Percentiles rank a stretch among this genome's conserved stretches.
Evolutionary conservation across 1,284 basidiomycete species (phyloP).

Genomic region (Xerocomus subilludens): DNA sequence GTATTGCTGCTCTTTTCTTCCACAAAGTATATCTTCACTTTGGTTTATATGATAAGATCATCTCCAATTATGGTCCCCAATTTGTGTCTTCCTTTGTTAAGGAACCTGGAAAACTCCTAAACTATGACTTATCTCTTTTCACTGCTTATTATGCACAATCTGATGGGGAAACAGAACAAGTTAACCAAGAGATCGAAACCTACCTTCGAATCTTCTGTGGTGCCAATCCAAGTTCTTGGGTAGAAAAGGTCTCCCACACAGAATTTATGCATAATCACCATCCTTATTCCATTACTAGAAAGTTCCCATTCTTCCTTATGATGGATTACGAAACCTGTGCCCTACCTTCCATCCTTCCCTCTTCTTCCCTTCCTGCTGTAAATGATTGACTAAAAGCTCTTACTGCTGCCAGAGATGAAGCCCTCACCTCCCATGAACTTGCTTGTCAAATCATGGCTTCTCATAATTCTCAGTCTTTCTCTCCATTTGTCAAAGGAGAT

Average conservation of each 20-base stretch:
- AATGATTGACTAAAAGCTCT: neutral
- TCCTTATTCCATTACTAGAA: neutral
- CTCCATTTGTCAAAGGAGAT: too few relatives aligned
- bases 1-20: too few relatives aligned
- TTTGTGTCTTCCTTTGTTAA: too few relatives aligned
- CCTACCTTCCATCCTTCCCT: neutral
- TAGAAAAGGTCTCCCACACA: accelerated
- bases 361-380: neutral
- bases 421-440: too few relatives aligned
- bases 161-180: slow-evolving; percentile 7
- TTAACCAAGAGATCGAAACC: slow-evolving; percentile 22
- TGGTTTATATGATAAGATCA: too few relatives aligned
- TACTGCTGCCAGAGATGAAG: too few relatives aligned
- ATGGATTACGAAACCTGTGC: neutral
- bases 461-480: too few relatives aligned
- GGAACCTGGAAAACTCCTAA: neutral
- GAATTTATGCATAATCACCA: slow-evolving; percentile 21
- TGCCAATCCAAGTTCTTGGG: neutral
- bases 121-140: neutral
- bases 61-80: too few relatives aligned
- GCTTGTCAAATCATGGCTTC: too few relatives aligned
- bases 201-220: slow-evolving; percentile 23
- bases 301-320: neutral
- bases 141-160: slow-evolving; percentile 2
- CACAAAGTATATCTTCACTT: too few relatives aligned